These are phyloP conservation scores for Tephrocybe rancida DNA, from an alignment of 768 basidiomycete genomes.

Conservation along the genomic window DNA sequence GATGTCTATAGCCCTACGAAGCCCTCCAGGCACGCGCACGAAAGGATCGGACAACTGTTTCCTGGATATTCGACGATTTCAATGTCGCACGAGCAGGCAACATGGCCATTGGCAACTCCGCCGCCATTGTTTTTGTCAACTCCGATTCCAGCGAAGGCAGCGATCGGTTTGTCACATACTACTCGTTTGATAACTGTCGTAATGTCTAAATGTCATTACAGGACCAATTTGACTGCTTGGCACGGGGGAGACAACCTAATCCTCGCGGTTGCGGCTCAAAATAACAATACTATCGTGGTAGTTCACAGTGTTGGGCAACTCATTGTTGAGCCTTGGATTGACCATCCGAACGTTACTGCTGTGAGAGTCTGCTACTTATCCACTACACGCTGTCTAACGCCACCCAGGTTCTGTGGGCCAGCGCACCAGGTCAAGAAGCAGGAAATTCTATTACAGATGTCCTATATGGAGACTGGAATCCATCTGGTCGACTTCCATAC, in stretches of 20 bases:
- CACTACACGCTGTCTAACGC: background rate
- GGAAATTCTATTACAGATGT: slow-evolving; percentile 73
- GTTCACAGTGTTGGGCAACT: slow-evolving; percentile 64
- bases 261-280: slow-evolving; percentile 62
- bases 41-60: slow-evolving; percentile 61
- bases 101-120: slow-evolving; percentile 51
- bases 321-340: slow-evolving; percentile 66
- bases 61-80: slow-evolving; percentile 74
- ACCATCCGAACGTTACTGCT: slow-evolving; percentile 74
- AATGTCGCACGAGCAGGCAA: slow-evolving; percentile 52
- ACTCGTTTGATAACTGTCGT: background rate
- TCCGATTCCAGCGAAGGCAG: slow-evolving; percentile 84
- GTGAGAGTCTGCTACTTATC: slow-evolving; percentile 34
- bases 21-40: slow-evolving; percentile 76
- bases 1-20: slow-evolving; percentile 61
- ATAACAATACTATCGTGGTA: slow-evolving; percentile 74
- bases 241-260: slow-evolving; percentile 72
- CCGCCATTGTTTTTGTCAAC: slow-evolving; percentile 80
- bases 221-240: slow-evolving; percentile 76
- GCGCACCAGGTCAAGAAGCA: slow-evolving; percentile 65
- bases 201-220: slow-evolving; percentile 38
- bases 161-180: slow-evolving; percentile 2
- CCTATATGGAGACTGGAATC: slow-evolving; percentile 70
- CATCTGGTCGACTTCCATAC: slow-evolving; percentile 70
- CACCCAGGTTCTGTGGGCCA: slow-evolving; percentile 63